These are phyloP conservation scores for Cystobasidium sp. DNA, from an alignment of 1,284 basidiomycete species.

Conservation along the genomic window DNA sequence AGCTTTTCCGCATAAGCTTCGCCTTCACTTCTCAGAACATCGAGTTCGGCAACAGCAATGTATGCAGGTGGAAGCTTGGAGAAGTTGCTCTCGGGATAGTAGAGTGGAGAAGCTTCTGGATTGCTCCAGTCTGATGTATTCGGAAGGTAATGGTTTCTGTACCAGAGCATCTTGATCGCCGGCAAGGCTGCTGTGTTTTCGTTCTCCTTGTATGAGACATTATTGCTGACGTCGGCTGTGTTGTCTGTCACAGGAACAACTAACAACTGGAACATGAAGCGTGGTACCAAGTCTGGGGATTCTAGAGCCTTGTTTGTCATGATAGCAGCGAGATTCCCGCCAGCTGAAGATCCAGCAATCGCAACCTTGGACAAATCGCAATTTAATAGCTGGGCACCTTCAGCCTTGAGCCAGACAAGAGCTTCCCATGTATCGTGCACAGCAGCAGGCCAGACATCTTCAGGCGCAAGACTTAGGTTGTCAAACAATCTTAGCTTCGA, in stretches of 20 bases:
- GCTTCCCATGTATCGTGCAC: conserved; percentile 73
- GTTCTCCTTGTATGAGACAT: conserved; percentile 65
- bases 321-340: conserved; percentile 72
- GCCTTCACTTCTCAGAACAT: conserved; percentile 71
- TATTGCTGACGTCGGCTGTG: conserved; percentile 62
- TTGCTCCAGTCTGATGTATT: conserved; percentile 65
- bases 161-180: conserved; percentile 73
- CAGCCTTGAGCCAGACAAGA: conserved; percentile 64
- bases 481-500: conserved; percentile 59
- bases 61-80: conserved; percentile 65
- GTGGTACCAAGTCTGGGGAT: conserved; percentile 62
- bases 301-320: conserved; percentile 68
- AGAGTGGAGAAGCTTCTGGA: conserved; percentile 71
- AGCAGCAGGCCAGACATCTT: conserved; percentile 72
- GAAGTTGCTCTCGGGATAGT: conserved; percentile 66
- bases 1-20: conserved; percentile 69
- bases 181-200: conserved; percentile 66
- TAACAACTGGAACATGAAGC: conserved; percentile 66
- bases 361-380: conserved; percentile 62
- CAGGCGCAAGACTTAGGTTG: conserved; percentile 76
- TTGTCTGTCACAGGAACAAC: conserved; percentile 75
- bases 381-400: conserved; percentile 60
- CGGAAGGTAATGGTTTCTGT: conserved; percentile 69
- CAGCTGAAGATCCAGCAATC: conserved; percentile 72
- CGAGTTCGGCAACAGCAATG: conserved; percentile 69